Evolutionary conservation across 1,139 yeast species (phyloP), one percentile per base, ranked within the genome.

Genomic region (Pichia sp.): DNA sequence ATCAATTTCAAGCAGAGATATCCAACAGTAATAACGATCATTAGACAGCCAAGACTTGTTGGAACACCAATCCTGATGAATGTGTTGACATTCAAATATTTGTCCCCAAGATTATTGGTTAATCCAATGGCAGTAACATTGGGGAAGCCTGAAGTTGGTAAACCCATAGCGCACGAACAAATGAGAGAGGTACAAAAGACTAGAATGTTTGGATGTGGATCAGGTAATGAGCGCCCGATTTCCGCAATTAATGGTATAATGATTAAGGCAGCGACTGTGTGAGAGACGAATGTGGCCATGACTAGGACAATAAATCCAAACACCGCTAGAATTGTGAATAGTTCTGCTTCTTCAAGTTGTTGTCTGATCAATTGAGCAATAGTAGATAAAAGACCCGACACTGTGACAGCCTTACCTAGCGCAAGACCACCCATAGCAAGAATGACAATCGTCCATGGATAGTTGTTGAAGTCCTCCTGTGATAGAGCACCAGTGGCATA

Each of bases 341-440:
- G 72, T 23, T 87, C 78, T 62, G 82, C 78, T 50, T 80, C 77
- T 62, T 78, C 79, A 22, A 87, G 80, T 54, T 74, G 73, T 25
- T 68, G 65, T 63, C 87, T 90, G 54, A 91, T 84, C 1, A 80
- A 74, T 13, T 70, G 64, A 2, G 97, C 97, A 57, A 89, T 80
- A 1, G 95, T 83, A n/a, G 77, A 76, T 52, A 91, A 74, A 51
- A 91, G 74, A 0, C 97, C 97, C 1, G 96, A 87, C 2, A 95
- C 84, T 1, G 93, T 80, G 6, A 91, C 95, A 1, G 95, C 96
- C 66, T 86, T 87, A 55, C 98, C 98, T 43, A 91, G 74, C 0
- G 96, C 95, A 56, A 89, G 78, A 61, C 98, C 98, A 52, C 98
- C 98, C 97, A 90, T 90, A 5, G 97, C 97, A 58, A 91, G 75